Conservation (phyloP, 1,139 yeast species). For the Waltiozyma sp. region DNA sequence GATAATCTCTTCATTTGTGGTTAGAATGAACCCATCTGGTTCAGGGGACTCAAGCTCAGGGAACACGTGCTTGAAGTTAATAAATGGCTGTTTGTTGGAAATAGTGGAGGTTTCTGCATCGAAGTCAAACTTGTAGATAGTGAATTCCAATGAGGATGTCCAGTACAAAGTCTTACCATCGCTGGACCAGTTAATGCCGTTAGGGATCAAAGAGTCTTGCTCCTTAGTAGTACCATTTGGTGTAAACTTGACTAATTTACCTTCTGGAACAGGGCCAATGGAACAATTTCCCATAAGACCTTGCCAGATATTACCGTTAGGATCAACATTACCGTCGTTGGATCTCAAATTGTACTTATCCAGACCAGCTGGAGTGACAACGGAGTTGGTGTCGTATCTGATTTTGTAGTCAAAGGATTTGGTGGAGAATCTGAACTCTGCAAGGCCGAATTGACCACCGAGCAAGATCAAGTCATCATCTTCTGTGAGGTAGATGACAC, state of each 20-base stretch:
- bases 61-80: slow-evolving; percentile 29
- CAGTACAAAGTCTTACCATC: slow-evolving; percentile 46
- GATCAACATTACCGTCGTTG: slow-evolving; percentile 65
- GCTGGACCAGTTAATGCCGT: slow-evolving; percentile 67
- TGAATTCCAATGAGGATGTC: slow-evolving; percentile 58
- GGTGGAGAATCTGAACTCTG: slow-evolving; percentile 34
- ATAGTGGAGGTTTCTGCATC: slow-evolving; percentile 35
- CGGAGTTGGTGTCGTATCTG: slow-evolving; percentile 29
- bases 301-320: slow-evolving; percentile 58
- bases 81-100: slow-evolving; percentile 32
- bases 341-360: slow-evolving; percentile 36
- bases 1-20: slow-evolving; percentile 51
- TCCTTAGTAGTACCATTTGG: slow-evolving; percentile 19
- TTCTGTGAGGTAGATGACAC: slow-evolving; percentile 52
- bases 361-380: not conserved
- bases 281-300: slow-evolving; percentile 64
- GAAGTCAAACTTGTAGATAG: slow-evolving; percentile 53
- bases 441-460: slow-evolving; percentile 51
- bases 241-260: slow-evolving; percentile 24
- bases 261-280: slow-evolving; percentile 23
- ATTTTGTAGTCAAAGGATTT: slow-evolving; percentile 32
- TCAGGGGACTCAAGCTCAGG: slow-evolving; percentile 33
- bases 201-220: slow-evolving; percentile 41
- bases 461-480: slow-evolving; percentile 31
- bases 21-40: slow-evolving; percentile 76